Evolutionary conservation across 768 basidiomycete species (phyloP), one percentile per base, ranked within the genome.

Genomic region (Collybia mongolica): DNA sequence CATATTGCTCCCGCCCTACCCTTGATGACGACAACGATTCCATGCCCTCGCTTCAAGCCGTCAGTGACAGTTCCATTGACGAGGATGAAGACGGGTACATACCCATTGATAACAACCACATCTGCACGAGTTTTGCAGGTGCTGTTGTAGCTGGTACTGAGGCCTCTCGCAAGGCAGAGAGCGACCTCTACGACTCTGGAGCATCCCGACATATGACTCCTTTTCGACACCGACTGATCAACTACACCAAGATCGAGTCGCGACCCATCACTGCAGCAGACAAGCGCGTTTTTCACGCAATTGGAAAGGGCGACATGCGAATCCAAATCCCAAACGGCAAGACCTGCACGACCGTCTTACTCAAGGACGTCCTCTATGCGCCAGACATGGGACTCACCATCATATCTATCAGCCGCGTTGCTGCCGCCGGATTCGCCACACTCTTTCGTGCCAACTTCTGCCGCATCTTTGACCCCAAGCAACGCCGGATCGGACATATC

Each of bases 181-280:
- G 45, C 9, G 62, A 67, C 22, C 56, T 69, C 11, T 65, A 68
- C 48, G 68, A 74, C 59, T 71, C 69, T n/a, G 72, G 72, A 2
- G 65, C 70, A 18, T 60, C 63, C 1, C 60, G 55, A 23, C 72
- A 73, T 45, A 67, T 74, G 65, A 64, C 68, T 1, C 71, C 66
- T 0, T 65, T 63, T 48, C 49, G 62, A 1, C 39, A 69, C 29
- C 44, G 51, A 6, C 66, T 74, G 53, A 54, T 64, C 45, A 66
- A 63, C 35, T 71, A 58, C 41, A 39, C 37, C 2, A n/a, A 45
- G 0, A 69, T 71, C 49, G 15, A 19, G 12, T 63, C 64, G 2
- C 48, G 58, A 15, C 37, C 61, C 12, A 70, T 72, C 50, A 63
- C 55, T 19, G 60, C 67, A 5, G 68, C 67, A 8, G 59, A 71